These are phyloP conservation scores for peach (Prunus persica) DNA, from an alignment of 306 rosid species.

Conservation along the genomic window Prunus_persica_NCBIv2 NC_034015.1:15444001-15444500, in stretches of 20 bases:
- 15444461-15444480: background rate
- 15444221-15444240: background rate
- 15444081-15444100: background rate
- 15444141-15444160: too few species aligned
- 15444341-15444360: too few species aligned
- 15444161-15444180: too few species aligned
- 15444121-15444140: background rate
- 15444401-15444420: background rate
- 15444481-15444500: background rate
- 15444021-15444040: too few species aligned
- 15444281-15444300: background rate
- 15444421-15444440: too few species aligned
- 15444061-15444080: background rate
- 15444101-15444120: background rate
- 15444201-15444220: background rate
- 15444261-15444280: background rate
- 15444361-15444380: too few species aligned
- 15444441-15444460: background rate
- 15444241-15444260: background rate
- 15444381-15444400: too few species aligned
- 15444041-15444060: too few species aligned
- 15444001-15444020: too few species aligned
- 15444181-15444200: too few species aligned
- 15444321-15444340: too few species aligned
- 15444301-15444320: background rate